Conservation (phyloP, 768 basidiomycete genomes). For the Phaeolepiota aurea region DNA sequence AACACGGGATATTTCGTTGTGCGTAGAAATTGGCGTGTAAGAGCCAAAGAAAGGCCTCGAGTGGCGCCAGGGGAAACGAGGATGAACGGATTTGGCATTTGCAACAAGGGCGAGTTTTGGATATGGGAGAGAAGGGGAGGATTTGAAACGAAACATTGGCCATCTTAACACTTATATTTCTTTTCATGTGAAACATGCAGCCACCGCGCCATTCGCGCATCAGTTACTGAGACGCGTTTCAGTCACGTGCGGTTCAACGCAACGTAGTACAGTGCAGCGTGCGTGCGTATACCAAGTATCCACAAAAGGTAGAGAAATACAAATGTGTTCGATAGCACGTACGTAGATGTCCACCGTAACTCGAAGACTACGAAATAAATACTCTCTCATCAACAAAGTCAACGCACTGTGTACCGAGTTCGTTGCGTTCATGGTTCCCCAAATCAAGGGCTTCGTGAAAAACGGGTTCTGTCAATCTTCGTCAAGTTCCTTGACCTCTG, state of each 20-base stretch:
- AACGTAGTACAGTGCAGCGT: not conserved
- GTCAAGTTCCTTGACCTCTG: conserved; percentile 25
- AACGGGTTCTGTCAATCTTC: conserved; percentile 11
- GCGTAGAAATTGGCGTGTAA: conserved; percentile 44
- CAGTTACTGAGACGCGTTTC: too few relatives aligned
- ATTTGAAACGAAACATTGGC: not conserved
- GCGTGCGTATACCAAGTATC: too few relatives aligned
- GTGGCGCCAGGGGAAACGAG: conserved; percentile 46
- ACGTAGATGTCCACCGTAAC: not conserved
- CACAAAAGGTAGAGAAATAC: not conserved
- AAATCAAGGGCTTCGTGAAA: conserved; percentile 1
- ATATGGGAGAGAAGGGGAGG: not conserved
- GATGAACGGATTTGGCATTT: conserved; percentile 32
- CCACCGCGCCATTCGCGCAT: too few relatives aligned
- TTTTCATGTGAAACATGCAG: too few relatives aligned
- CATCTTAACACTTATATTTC: not conserved
- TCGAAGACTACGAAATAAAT: not conserved
- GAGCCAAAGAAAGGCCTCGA: conserved; percentile 46
- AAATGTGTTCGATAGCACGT: conserved; percentile 2
- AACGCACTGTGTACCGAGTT: not conserved
- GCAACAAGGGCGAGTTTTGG: conserved; percentile 1
- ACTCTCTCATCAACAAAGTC: not conserved
- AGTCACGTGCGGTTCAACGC: too few relatives aligned
- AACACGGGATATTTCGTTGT: conserved; percentile 44
- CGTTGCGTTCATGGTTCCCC: conserved; percentile 2